Percentiles rank a stretch among this genome's conserved stretches.
These are phyloP conservation scores for Centaurea solstitialis DNA, from an alignment of 129 eudicot genomes.

Conservation along the genomic window DNA sequence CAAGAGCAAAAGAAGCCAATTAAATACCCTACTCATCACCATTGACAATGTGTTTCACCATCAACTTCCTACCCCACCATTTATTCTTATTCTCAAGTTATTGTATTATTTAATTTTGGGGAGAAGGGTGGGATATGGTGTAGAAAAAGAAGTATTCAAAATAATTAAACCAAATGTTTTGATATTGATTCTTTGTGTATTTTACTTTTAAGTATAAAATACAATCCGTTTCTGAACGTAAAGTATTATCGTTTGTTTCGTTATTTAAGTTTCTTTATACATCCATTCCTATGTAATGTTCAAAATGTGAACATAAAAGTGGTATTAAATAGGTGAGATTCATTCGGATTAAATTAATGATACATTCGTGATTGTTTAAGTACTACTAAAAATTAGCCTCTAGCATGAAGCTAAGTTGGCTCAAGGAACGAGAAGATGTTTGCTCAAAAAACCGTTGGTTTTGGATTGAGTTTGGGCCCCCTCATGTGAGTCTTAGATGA, in stretches of 20 bases:
- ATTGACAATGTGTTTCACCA: constrained; percentile 25
- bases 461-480: no score
- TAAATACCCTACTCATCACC: constrained; percentile 30
- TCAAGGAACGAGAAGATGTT: no score
- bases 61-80: constrained; percentile 18
- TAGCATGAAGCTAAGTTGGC: no score
- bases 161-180: constrained; percentile 27
- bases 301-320: not conserved
- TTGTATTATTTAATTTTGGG: constrained; percentile 18
- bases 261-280: not conserved
- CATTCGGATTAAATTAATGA: no score
- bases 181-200: constrained; percentile 21
- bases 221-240: not conserved
- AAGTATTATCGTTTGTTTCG: not conserved
- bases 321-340: not conserved
- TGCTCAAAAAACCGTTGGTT: no score
- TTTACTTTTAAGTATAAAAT: not conserved
- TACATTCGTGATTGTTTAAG: no score
- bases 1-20: constrained; percentile 1
- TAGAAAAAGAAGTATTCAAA: not conserved
- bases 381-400: no score
- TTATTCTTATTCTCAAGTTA: constrained; percentile 16
- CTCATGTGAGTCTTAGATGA: no score
- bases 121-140: constrained; percentile 17
- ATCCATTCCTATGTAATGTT: not conserved